Evolutionary conservation across 495 filamentous ascomycete species (phyloP).

Genomic region (Penicillium paradoxum): DNA sequence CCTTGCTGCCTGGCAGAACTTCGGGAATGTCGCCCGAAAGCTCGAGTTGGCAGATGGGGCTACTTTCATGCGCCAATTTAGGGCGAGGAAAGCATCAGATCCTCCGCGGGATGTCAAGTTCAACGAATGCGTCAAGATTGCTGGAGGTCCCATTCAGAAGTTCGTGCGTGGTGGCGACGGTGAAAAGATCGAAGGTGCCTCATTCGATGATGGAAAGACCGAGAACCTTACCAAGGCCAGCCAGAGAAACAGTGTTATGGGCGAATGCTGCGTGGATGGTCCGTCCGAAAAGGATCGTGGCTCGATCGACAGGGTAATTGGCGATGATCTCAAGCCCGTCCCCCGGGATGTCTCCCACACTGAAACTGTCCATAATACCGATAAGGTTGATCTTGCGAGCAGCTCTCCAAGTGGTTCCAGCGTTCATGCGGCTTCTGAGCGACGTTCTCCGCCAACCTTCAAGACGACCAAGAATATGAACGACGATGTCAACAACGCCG

Average conservation of each 20-base stretch:
- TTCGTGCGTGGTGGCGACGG: not conserved
- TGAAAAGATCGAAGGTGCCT: not conserved
- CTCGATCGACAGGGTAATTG: not conserved
- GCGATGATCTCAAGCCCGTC: not conserved
- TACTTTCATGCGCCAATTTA: not conserved
- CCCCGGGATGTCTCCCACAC: not conserved
- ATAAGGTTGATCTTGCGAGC: not conserved
- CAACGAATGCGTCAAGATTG: not conserved
- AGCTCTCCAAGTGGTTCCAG: not conserved
- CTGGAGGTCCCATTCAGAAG: not conserved
- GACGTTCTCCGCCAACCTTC: too few species aligned
- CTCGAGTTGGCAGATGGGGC: not conserved
- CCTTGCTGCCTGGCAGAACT: conserved; percentile 33
- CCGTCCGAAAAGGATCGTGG: not conserved
- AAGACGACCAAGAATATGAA: not conserved
- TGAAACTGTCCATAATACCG: not conserved
- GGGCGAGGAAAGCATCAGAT: not conserved
- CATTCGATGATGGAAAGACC: not conserved
- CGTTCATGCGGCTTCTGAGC: not conserved
- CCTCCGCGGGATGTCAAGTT: not conserved
- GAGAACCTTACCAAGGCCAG: not conserved
- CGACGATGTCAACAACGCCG: not conserved
- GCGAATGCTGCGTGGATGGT: not conserved
- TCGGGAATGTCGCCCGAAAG: conserved; percentile 4
- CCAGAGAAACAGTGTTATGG: not conserved